Base-by-base conservation (phyloP, 768 basidiomycete species). In the Leccinum ochraceum region DNA sequence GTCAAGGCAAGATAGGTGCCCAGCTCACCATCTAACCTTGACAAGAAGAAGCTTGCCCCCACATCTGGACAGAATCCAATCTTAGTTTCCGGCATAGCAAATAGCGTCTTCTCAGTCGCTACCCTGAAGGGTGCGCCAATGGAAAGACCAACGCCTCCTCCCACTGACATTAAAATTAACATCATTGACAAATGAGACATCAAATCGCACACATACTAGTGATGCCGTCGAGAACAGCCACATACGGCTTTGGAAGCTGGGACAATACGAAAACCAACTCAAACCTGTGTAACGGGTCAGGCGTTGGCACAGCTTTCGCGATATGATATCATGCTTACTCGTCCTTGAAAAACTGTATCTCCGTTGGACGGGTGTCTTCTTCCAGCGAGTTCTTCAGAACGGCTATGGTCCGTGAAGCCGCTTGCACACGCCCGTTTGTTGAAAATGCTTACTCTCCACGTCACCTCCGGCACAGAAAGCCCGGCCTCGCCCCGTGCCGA, bases 41-140 rank as follows among this genome's bases (percentile, higher is more conserved):
- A 88, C 54, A 99, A 78, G 79, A 94, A 95, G 77, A 86, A 92
- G 67, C 85, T 94, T 30, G 89, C 90, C 20, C 97, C 97, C 26
- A 99, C 95, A 75, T 99, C 96, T 30, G 96, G 95, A 64, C 78
- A 86, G 71, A 92, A 94, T 49, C 90, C 91, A 67, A 95, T 94
- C 68, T 90, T 91, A 13, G 92, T 94, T 78, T 99, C 97, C 16
- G 97, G 97, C 97, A 98, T 98, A 6, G 94, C 89, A 72, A 98
- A 92, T 1, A 83, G 60, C 0, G 95, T 97, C 28, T 90, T 90
- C 73, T 96, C 94, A 3, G 96, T 98, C 4, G 95, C 95, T 58
- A 99, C 83, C 61, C 97, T 84, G 76, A 98, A 95, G 0, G 88
- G 83, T 4, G 95, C 96, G 59, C 88, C 84, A 11, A 88, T 85